phyloP scores from a whole-genome alignment of 192 early-diverging fungal species.

The Rhizophagus sp. region DNA sequence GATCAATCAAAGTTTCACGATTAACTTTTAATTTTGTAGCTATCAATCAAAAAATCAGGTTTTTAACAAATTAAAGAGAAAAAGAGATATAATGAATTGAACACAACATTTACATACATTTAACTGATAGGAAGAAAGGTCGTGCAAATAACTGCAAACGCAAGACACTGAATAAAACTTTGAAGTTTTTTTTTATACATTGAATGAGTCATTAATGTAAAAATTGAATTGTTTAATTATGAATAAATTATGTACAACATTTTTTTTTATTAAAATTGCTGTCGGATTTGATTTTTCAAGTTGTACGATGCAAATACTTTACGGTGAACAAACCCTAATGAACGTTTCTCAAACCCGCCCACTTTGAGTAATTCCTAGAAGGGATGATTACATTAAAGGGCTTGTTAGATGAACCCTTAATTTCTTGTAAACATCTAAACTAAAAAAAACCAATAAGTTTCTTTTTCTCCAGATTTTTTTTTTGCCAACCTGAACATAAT shows the following conservation, averaged over 20 bases:
- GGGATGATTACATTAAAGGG: not conserved
- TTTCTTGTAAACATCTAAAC: not conserved
- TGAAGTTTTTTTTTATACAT: not conserved
- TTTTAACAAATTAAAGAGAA: not conserved
- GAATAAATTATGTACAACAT: not conserved
- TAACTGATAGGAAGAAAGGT: not conserved
- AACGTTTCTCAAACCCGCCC: not conserved
- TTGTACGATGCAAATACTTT: not conserved
- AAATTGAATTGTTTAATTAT: not conserved
- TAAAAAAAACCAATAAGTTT: too few species aligned
- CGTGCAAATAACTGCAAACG: not conserved
- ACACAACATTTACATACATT: not conserved
- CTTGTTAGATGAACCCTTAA: not conserved
- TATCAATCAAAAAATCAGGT: not conserved
- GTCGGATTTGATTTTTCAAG: not conserved
- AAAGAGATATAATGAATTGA: not conserved
- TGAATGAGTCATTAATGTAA: not conserved
- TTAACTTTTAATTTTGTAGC: not conserved
- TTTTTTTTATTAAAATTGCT: not conserved
- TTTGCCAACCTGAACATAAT: too few species aligned
- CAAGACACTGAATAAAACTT: not conserved
- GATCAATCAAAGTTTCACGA: not conserved
- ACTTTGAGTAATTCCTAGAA: not conserved
- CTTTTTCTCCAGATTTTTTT: too few species aligned
- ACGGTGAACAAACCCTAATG: not conserved